Evolutionary conservation across 768 basidiomycete genomes (phyloP).

Genomic region (Macrolepiota albuminosa): DNA sequence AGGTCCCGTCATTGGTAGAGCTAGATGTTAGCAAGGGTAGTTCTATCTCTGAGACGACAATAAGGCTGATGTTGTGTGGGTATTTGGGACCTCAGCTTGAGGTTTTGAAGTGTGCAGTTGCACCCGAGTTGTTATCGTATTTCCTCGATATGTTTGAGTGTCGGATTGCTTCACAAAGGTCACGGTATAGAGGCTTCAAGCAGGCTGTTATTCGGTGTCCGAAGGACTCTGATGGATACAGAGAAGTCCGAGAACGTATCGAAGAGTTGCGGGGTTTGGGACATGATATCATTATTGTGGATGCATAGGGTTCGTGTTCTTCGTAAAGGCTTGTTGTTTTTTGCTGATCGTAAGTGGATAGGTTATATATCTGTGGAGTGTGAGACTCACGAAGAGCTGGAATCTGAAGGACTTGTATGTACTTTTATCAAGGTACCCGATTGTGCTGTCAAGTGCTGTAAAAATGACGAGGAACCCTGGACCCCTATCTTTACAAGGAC

Average conservation of each 20-base stretch:
- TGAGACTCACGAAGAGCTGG: neutral
- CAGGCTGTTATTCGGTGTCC: conserved; percentile 6
- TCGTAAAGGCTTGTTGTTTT: neutral
- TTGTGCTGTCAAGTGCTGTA: neutral
- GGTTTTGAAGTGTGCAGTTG: conserved; percentile 8
- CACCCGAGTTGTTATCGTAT: neutral
- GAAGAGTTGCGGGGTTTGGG: conserved; percentile 3
- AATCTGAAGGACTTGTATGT: neutral
- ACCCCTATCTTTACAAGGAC: neutral
- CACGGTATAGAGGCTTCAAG: conserved; percentile 8
- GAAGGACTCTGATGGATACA: neutral
- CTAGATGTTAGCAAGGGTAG: conserved; percentile 9
- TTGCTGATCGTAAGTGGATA: neutral
- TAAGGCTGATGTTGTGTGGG: conserved; percentile 8
- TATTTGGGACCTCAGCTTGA: conserved; percentile 5
- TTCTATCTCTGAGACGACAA: conserved; percentile 7
- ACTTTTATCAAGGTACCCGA: neutral
- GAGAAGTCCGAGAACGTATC: conserved; percentile 1
- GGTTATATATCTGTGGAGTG: neutral
- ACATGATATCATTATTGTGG: conserved; percentile 4
- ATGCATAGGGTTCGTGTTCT: neutral
- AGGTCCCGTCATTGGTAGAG: conserved; percentile 6
- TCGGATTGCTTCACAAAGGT: conserved; percentile 5
- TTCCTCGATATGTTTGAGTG: conserved; percentile 16
- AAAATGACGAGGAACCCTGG: neutral